Base-by-base conservation (phyloP, 2,329 filamentous ascomycete genomes). In the Exophiala xenobiotica region DNA sequence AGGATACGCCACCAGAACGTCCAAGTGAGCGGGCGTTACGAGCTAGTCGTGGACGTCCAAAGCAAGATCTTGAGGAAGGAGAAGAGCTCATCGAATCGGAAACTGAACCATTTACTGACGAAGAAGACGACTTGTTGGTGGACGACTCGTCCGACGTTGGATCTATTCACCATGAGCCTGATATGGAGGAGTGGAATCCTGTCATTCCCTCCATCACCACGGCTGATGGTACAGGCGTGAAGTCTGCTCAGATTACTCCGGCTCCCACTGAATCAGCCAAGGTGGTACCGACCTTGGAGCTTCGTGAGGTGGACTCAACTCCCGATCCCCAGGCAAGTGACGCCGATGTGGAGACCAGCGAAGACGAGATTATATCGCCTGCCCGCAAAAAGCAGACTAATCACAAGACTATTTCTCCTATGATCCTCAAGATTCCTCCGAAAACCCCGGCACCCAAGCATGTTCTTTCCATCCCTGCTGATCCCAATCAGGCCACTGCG, bases 101-200 rank as follows among this genome's bases (percentile, higher is more conserved):
- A 14, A 56, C 55, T 39, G 61, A 58, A 8, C 16, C 43, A 16
- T 16, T 24, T 4, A 37, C 78, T 19, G 75, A 77, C 19, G 71
- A 72, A 6, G 33, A 74, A 16, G 67, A 70, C 3, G 68, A 72
- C 38, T 83, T 85, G 53, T 66, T 86, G 40, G 70, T 80, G 19
- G 39, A 56, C 24, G 64, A 68, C 24, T 61, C 65, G 20, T 59
- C 61, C 8, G 38, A 53, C 12, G 45, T 48, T 11, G 57, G 50
- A 9, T 51, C 54, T 2, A 58, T 56, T 33, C 50, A 50, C 38
- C 43, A 53, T 47, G 33, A 59, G 24, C 20, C 46, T 7, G 57
- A 59, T 7, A 16, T 24, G 23, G 49, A 56, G 14, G 33, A 31
- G 5, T 58, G 55, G 55, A 46, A 46, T 26, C 55, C 51, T 18